Evolutionary conservation across 2,329 filamentous ascomycete genomes (phyloP), one percentile per base, ranked within the genome.

Genomic region (Neophaeococcomyces mojaviensis): DNA sequence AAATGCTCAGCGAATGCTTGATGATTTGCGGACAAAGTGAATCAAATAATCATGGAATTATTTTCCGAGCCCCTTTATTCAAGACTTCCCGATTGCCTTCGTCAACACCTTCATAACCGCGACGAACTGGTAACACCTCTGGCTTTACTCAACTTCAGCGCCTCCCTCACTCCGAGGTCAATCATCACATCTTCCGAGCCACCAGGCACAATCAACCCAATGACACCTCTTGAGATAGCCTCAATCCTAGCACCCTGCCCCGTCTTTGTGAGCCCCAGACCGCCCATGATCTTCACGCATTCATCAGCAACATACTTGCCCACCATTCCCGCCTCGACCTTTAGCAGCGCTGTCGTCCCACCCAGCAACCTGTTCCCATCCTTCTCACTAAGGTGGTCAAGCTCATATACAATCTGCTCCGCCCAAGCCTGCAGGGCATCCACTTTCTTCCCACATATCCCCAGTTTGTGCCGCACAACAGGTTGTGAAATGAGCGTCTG

Each of bases 361-460:
- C 43, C 43, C 32, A 54, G 18, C 45, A 46, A 13, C 13, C 34
- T 39, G 35, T 40, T 35, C 2, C 35, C 43, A 2, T 46, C 35
- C 12, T 28, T 28, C 37, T 47, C 30, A 33, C 35, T 46, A 20
- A 40, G 26, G 20, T 46, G 6, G 8, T 44, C 20, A 15, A 49
- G 36, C 26, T 41, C 22, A 24, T 71, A 77, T 3, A 73, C 75
- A 3, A 79, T 59, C 58, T 79, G 75, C 55, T 80, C 77, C 39
- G 79, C 59, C 68, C 75, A 79, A 0, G 77, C 75, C 61, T 73
- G 77, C 37, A 75, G 68, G 0, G 73, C 71, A 50, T 81, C 78
- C 3, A 81, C 66, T 43, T 71, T 66, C 2, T 74, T 67, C 1
- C 71, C 76, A 49, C 80, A 68, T 5, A 67, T 71, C 0, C 72